Evolutionary conservation across 805 yeast genomes (phyloP).

Genomic region (Pichia californica): DNA sequence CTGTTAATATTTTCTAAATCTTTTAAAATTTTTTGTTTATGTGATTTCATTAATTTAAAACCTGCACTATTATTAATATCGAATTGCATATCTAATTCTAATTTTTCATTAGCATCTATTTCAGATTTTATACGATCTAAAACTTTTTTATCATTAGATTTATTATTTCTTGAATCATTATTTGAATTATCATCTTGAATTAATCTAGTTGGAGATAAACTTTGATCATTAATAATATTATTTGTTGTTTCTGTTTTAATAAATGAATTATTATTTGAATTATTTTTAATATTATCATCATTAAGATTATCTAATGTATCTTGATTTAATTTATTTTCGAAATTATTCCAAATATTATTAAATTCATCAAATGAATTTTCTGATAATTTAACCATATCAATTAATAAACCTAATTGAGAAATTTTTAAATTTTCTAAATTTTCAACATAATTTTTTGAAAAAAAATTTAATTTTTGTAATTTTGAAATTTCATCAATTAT

Average conservation of each 20-base stretch:
- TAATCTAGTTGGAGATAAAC: neutral
- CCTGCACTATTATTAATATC: slow-evolving; percentile 35
- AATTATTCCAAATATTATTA: slow-evolving; percentile 24
- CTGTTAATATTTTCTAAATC: slow-evolving; percentile 48
- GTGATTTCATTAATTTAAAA: slow-evolving; percentile 44
- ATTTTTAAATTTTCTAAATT: slow-evolving; percentile 48
- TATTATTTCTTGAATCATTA: neutral
- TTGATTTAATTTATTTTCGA: slow-evolving; percentile 3
- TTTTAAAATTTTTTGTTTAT: slow-evolving; percentile 42
- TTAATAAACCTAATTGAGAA: slow-evolving; percentile 46
- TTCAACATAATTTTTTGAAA: slow-evolving; percentile 43
- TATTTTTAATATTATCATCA: too few species aligned
- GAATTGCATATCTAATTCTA: slow-evolving; percentile 7
- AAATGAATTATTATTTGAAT: neutral
- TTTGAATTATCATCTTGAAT: neutral
- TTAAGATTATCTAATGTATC: too few species aligned
- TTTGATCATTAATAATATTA: neutral
- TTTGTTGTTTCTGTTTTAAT: neutral
- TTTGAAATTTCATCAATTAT: slow-evolving; percentile 72
- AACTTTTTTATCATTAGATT: neutral
- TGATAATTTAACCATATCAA: slow-evolving; percentile 31
- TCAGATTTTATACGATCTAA: neutral
- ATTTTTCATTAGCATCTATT: neutral
- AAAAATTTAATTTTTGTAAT: slow-evolving; percentile 46
- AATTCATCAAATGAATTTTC: slow-evolving; percentile 27